Conservation (phyloP, 2,329 filamentous ascomycete species). For the Ceratocystis papillata region DNA sequence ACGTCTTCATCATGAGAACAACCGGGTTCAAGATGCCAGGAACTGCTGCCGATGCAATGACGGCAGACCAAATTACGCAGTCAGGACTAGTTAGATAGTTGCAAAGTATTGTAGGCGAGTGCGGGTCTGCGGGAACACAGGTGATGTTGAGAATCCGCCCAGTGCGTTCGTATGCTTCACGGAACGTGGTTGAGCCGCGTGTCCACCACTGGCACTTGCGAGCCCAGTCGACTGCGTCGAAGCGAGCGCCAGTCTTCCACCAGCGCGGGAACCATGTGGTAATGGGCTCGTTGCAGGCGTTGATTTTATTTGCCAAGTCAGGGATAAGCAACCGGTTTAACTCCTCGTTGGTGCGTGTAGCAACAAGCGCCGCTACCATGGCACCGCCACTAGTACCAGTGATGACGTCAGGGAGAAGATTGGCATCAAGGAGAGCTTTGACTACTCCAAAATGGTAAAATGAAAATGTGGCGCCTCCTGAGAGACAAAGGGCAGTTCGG, state of each 20-base stretch:
- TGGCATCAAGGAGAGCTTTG: slow-evolving; percentile 76
- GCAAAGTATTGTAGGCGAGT: slow-evolving; percentile 80
- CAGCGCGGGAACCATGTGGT: slow-evolving; percentile 69
- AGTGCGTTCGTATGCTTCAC: slow-evolving; percentile 86
- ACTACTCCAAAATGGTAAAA: slow-evolving; percentile 95
- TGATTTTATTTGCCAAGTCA: slow-evolving; percentile 73
- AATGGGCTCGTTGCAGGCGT: slow-evolving; percentile 69
- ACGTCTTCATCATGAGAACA: slow-evolving; percentile 81
- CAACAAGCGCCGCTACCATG: slow-evolving; percentile 73
- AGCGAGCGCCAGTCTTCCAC: slow-evolving; percentile 87
- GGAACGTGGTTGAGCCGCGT: slow-evolving; percentile 82
- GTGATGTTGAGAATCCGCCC: slow-evolving; percentile 91
- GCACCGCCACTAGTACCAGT: slow-evolving; percentile 94
- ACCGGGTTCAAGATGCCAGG: slow-evolving; percentile 93
- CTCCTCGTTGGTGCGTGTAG: slow-evolving; percentile 85
- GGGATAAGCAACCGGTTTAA: slow-evolving; percentile 75
- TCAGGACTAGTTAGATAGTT: slow-evolving; percentile 94
- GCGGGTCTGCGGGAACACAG: slow-evolving; percentile 89
- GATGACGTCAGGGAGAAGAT: slow-evolving; percentile 81
- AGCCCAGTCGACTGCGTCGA: slow-evolving; percentile 90
- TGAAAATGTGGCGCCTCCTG: slow-evolving; percentile 85
- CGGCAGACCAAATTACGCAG: slow-evolving; percentile 96
- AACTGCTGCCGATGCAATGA: slow-evolving; percentile 87
- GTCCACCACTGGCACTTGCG: slow-evolving; percentile 79
- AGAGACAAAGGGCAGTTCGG: slow-evolving; percentile 82